Conservation (phyloP, 345 rosid species). For the Citrus unshiu region DNA sequence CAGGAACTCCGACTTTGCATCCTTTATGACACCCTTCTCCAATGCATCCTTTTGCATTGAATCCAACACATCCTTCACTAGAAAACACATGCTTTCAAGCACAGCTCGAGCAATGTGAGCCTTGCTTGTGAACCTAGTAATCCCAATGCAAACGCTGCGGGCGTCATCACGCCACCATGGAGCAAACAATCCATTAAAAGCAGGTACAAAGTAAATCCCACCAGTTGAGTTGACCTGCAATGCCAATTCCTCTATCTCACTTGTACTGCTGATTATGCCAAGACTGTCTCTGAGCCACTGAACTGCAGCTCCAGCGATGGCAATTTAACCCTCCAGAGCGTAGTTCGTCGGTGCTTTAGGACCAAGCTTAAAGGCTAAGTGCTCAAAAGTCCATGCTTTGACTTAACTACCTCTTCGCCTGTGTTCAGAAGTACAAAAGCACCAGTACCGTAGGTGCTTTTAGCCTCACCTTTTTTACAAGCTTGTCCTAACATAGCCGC, state of each 20-base stretch:
- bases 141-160: constrained; percentile 82
- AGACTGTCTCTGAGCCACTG: too few relatives aligned
- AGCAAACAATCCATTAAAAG: constrained; percentile 39
- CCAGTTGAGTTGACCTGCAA: too few relatives aligned
- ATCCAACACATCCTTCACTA: too few relatives aligned
- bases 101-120: constrained; percentile 88
- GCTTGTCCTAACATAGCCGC: constrained; percentile 97
- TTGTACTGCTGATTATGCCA: too few relatives aligned
- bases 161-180: constrained; percentile 99
- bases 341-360: too few relatives aligned
- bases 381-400: constrained; percentile 77
- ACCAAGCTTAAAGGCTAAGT: constrained; percentile 20
- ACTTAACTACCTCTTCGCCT: constrained; percentile 52
- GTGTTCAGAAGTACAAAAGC: constrained; percentile 94
- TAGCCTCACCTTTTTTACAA: constrained; percentile 85
- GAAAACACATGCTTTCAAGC: neutral
- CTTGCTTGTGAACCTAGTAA: constrained; percentile 82
- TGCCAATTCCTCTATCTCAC: too few relatives aligned
- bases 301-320: too few relatives aligned
- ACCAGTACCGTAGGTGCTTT: constrained; percentile 92
- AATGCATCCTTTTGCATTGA: too few relatives aligned
- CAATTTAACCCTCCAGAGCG: too few relatives aligned
- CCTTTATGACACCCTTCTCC: too few relatives aligned
- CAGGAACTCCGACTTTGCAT: too few relatives aligned
- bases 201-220: too few relatives aligned